Conservation (phyloP, 2,329 filamentous ascomycete genomes). For the Pyrenochaeta sp. region DNA sequence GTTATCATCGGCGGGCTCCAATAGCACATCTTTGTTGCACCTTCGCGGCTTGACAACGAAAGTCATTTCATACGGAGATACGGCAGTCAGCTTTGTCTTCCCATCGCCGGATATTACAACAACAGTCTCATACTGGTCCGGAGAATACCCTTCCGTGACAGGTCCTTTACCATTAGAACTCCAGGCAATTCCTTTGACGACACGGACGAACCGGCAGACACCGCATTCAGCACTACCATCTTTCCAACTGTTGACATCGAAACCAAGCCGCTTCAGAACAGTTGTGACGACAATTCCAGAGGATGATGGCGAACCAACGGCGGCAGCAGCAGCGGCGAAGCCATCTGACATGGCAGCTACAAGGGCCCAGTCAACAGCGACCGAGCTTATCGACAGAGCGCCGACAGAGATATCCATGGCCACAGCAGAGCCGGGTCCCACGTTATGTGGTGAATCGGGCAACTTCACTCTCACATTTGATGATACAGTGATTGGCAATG, state of each 20-base stretch:
- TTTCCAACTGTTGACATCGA: slow-evolving; percentile 22
- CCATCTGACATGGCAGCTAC: neutral
- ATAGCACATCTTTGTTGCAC: slow-evolving; percentile 6
- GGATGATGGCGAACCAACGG: slow-evolving; percentile 6
- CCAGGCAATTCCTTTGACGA: slow-evolving; percentile 28
- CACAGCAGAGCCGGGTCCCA: slow-evolving; percentile 20
- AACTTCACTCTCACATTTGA: slow-evolving; percentile 52
- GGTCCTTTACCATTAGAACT: slow-evolving; percentile 35
- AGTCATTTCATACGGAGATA: slow-evolving; percentile 34
- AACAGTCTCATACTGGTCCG: slow-evolving; percentile 45
- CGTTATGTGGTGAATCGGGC: slow-evolving; percentile 55
- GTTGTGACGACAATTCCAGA: slow-evolving; percentile 13
- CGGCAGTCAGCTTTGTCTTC: slow-evolving; percentile 37
- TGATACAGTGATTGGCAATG: slow-evolving; percentile 27
- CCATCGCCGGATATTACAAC: slow-evolving; percentile 39
- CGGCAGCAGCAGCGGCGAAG: slow-evolving; percentile 1
- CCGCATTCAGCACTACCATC: slow-evolving; percentile 30
- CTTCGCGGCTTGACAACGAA: slow-evolving; percentile 28
- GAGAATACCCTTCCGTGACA: slow-evolving; percentile 36
- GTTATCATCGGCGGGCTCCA: neutral
- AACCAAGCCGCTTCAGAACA: slow-evolving; percentile 18
- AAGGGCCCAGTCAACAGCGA: neutral
- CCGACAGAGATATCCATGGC: neutral
- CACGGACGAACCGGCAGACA: slow-evolving; percentile 30
- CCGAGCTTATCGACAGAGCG: neutral